A percentile compares a stretch with the other conserved stretches of the same genome.
These are phyloP conservation scores for Suhomyces guaymorum DNA, from an alignment of 1,139 yeast genomes.

Conservation along the genomic window DNA sequence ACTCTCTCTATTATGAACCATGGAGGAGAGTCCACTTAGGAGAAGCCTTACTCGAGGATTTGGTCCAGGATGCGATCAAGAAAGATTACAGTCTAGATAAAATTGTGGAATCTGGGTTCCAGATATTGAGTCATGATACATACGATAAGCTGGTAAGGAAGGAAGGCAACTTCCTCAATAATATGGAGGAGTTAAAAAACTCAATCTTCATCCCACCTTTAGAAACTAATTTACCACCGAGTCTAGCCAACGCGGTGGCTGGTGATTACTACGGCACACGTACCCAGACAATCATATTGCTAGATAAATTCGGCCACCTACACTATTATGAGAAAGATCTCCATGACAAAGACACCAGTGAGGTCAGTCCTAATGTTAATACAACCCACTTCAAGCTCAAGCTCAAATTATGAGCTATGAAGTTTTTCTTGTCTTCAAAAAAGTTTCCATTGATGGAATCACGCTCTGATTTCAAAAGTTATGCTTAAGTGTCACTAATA, in stretches of 20 bases:
- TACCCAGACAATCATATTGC: constrained; percentile 77
- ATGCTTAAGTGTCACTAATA: too few relatives aligned
- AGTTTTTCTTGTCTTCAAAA: too few relatives aligned
- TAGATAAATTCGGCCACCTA: constrained; percentile 49
- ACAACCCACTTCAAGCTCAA: constrained; percentile 13
- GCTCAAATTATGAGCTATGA: constrained; percentile 1
- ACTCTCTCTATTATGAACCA: constrained; percentile 60
- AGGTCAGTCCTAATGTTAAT: constrained; percentile 6
- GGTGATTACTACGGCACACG: constrained; percentile 82
- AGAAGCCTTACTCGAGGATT: constrained; percentile 37
- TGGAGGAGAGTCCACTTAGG: constrained; percentile 76
- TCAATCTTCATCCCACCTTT: constrained; percentile 76
- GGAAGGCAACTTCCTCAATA: constrained; percentile 27
- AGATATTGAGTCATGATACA: constrained; percentile 51
- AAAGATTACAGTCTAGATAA: constrained; percentile 33
- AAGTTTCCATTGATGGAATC: too few relatives aligned
- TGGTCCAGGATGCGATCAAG: constrained; percentile 33
- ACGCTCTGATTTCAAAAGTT: too few relatives aligned
- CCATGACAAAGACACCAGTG: constrained; percentile 28
- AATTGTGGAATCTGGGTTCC: constrained; percentile 54
- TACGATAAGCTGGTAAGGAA: constrained; percentile 31
- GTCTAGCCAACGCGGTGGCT: constrained; percentile 16
- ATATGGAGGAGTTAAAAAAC: constrained; percentile 49
- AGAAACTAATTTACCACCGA: constrained; percentile 20
- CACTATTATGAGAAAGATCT: constrained; percentile 43